phyloP scores from a whole-genome alignment of 2,329 filamentous ascomycete genomes.

The Lomentospora prolificans region DNA sequence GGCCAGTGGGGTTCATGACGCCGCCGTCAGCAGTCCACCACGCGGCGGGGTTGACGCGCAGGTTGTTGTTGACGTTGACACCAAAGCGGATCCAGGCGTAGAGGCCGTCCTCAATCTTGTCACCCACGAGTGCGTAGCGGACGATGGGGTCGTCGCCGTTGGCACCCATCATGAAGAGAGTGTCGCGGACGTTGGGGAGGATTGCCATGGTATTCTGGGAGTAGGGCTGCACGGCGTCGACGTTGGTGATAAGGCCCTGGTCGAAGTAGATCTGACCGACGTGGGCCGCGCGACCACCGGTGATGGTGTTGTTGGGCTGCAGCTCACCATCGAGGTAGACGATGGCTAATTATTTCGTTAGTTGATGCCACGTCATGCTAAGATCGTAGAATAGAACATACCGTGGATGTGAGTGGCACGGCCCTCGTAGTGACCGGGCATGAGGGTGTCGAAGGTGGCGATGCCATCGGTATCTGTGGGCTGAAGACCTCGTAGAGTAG shows the following conservation, averaged over 20 bases:
- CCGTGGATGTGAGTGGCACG: slow-evolving; percentile 38
- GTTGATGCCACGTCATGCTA: background rate
- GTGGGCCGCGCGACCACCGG: slow-evolving; percentile 32
- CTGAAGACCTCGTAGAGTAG: slow-evolving; percentile 27
- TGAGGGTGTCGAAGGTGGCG: slow-evolving; percentile 30
- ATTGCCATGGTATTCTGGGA: slow-evolving; percentile 28
- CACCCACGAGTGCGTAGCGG: slow-evolving; percentile 47
- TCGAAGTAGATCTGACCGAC: slow-evolving; percentile 52
- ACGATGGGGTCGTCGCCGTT: slow-evolving; percentile 46
- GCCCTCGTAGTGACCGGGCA: slow-evolving; percentile 33
- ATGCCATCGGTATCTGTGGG: slow-evolving; percentile 30
- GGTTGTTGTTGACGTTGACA: slow-evolving; percentile 25
- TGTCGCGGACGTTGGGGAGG: slow-evolving; percentile 39
- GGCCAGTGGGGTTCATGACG: slow-evolving; percentile 17
- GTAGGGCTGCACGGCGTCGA: slow-evolving; percentile 36
- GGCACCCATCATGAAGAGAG: slow-evolving; percentile 24
- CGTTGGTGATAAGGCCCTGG: slow-evolving; percentile 37
- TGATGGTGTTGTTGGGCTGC: slow-evolving; percentile 37
- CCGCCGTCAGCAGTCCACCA: slow-evolving; percentile 22
- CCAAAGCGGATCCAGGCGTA: slow-evolving; percentile 45
- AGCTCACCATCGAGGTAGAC: slow-evolving; percentile 27
- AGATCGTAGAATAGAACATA: slow-evolving; percentile 27
- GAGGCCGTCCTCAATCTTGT: slow-evolving; percentile 39
- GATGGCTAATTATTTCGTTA: slow-evolving; percentile 13
- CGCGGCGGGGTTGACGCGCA: slow-evolving; percentile 18